Evolutionary conservation across 768 basidiomycete species (phyloP), one percentile per base, ranked within the genome.

Genomic region (Clitopilus passeckerianus): DNA sequence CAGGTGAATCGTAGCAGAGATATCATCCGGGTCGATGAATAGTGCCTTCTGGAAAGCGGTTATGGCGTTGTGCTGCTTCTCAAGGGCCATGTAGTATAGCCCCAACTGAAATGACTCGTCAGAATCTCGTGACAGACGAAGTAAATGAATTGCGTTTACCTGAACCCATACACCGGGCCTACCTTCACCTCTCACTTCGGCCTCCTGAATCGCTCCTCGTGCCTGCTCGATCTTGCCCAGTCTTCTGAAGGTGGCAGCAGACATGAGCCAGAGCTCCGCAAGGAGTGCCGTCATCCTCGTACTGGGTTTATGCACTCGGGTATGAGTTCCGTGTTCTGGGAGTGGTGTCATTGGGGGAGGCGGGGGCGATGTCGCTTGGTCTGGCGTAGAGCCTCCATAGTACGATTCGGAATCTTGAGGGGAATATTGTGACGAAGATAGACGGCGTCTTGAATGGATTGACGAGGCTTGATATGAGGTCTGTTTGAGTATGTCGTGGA

Each of bases 81-180:
- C 80, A 12, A 86, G 68, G 0, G 87, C 85, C 44, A 82, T 71
- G 63, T 91, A 81, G 66, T 93, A 90, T 16, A 93, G 68, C 0
- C 90, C 91, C 56, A 94, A 77, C 90, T 62, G 30, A 58, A n/a
- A 52, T 43, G 53, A 30, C 1, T 10, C 44, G 43, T 50, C 61
- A 6, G 4, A 23, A 27, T 33, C 20, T 24, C n/a, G 37, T 30
- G 16, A 12, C 52, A 14, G 6, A 34, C 3, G 27, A 18, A 27
- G 23, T 54, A 23, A 58, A 24, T 37, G 44, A 24, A 37, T 30
- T 30, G 53, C 50, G 68, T 83, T 58, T 63, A 96, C 93, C 83
- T 98, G 95, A 6, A 96, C 89, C 95, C 95, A 98, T 15, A 98
- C 93, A 24, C 85, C 87, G 3, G 92, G 85, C 70, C 96, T 95